Evolutionary conservation across 768 basidiomycete genomes (phyloP), one percentile per base, ranked within the genome.

Genomic region (Kwoniella sp.): DNA sequence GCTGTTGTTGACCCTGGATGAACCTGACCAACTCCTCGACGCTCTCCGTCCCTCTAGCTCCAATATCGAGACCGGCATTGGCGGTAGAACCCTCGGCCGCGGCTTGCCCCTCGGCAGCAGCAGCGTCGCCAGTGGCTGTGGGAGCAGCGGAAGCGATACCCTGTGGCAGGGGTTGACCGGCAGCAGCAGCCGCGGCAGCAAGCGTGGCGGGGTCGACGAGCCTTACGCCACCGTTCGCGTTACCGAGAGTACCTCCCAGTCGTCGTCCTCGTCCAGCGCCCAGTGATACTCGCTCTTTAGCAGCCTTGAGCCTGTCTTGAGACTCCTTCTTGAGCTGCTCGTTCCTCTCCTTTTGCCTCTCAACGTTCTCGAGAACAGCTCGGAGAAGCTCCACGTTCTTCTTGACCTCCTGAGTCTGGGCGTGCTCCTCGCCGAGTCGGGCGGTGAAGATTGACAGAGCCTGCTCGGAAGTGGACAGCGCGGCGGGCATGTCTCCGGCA

Each of bases 21-120:
- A 77, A 83, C 53, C 79, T 73, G 70, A 83, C 83, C 47, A 83
- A 73, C 28, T 81, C 82, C 34, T 83, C 83, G 29, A 83, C 74
- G 63, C 79, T 78, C 29, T 78, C 61, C 48, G 77, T 71, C 12
- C 75, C 81, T 70, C 74, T 73, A 28, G 71, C 68, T 23, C 74
- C 67, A 48, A 70, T 69, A 47, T 71, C 54, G 41, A 23, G 69
- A 68, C 50, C 64, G 11, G 58, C 63, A 20, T 34, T 50, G 20
- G 48, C 55, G 26, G 23, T 53, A 2, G 60, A 65, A 4, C 34
- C 58, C 56, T 45, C 61, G 48, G 70, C 57, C 3, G 52, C 66
- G 1, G 62, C 63, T 52, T 38, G 26, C 34, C 28, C 67, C 9
- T 45, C 66, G 53, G 30, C 45, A 45, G 25, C 50, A 13, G 56